Conservation (phyloP, 176 grass and related monocot genomes). For the Oryza meridionalis region DNA sequence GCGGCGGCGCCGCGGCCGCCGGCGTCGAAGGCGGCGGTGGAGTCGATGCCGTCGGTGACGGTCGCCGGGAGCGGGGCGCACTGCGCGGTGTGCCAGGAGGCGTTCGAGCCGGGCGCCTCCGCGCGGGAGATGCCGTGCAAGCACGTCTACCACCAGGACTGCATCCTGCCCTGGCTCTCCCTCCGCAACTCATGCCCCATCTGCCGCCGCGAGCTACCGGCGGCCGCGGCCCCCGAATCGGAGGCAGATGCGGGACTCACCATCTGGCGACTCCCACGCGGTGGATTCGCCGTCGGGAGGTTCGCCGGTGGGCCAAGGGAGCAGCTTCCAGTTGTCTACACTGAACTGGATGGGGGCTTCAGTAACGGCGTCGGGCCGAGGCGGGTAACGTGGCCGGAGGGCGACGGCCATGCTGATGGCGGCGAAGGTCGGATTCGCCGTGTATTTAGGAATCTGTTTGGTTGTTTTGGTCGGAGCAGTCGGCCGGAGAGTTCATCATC, state of each 20-base stretch:
- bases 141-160: slow-evolving; percentile 96
- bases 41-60: slow-evolving; percentile 62
- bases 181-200: slow-evolving; percentile 96
- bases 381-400: slow-evolving; percentile 61
- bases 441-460: slow-evolving; percentile 62
- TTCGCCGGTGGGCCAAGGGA: slow-evolving; percentile 62
- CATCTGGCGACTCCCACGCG: slow-evolving; percentile 77
- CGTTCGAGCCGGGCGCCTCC: slow-evolving; percentile 69
- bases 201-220: slow-evolving; percentile 77
- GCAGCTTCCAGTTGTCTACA: slow-evolving; percentile 74
- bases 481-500: slow-evolving; percentile 52
- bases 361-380: slow-evolving; percentile 58
- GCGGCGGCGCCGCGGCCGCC: slow-evolving; percentile 55
- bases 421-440: slow-evolving; percentile 57
- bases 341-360: slow-evolving; percentile 77
- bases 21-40: slow-evolving; percentile 76
- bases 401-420: slow-evolving; percentile 35
- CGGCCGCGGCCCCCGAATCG: slow-evolving; percentile 16
- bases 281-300: slow-evolving; percentile 71
- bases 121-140: slow-evolving; percentile 97
- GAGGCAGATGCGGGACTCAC: slow-evolving; percentile 62
- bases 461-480: slow-evolving; percentile 43
- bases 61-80: slow-evolving; percentile 38
- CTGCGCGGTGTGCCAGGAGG: slow-evolving; percentile 95
- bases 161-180: slow-evolving; percentile 95